Percentiles rank a stretch among this genome's conserved stretches.
Evolutionary conservation across 1,284 basidiomycete genomes (phyloP).

Genomic region (Leccinum laetum): DNA sequence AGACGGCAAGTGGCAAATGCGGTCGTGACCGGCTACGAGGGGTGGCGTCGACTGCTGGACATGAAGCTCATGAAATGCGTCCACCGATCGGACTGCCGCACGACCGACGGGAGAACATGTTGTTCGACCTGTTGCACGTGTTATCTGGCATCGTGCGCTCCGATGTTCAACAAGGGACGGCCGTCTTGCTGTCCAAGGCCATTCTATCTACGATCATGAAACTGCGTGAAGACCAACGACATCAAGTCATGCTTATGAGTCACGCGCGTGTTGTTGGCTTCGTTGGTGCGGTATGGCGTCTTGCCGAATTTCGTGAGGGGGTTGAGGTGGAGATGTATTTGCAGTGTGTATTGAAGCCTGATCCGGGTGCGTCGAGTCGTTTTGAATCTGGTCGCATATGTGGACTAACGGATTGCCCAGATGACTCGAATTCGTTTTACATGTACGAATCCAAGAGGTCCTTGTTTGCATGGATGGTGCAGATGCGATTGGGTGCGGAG

Average conservation of each 20-base stretch:
- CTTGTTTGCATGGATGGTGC: constrained; percentile 82
- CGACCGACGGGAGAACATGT: constrained; percentile 79
- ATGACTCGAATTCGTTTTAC: constrained; percentile 89
- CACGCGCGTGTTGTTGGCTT: constrained; percentile 54
- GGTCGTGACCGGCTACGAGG: constrained; percentile 43
- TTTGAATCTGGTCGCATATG: background rate
- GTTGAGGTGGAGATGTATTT: background rate
- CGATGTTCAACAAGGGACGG: constrained; percentile 33
- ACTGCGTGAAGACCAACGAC: constrained; percentile 49
- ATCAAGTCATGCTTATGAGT: constrained; percentile 52
- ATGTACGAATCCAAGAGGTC: constrained; percentile 88
- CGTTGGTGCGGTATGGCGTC: background rate
- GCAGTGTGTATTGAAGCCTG: background rate
- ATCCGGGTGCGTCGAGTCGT: background rate
- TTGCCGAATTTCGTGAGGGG: background rate
- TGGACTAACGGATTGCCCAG: constrained; percentile 37
- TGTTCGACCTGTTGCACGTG: constrained; percentile 86
- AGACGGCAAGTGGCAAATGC: constrained; percentile 78
- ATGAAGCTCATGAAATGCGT: background rate
- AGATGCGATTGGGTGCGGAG: background rate
- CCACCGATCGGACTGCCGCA: constrained; percentile 56
- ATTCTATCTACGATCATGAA: background rate
- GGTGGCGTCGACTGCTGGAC: constrained; percentile 85
- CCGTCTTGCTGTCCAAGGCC: background rate
- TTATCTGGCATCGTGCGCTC: constrained; percentile 63